These are phyloP conservation scores for Collybia sp. DNA, from an alignment of 768 basidiomycete species.

Conservation along the genomic window DNA sequence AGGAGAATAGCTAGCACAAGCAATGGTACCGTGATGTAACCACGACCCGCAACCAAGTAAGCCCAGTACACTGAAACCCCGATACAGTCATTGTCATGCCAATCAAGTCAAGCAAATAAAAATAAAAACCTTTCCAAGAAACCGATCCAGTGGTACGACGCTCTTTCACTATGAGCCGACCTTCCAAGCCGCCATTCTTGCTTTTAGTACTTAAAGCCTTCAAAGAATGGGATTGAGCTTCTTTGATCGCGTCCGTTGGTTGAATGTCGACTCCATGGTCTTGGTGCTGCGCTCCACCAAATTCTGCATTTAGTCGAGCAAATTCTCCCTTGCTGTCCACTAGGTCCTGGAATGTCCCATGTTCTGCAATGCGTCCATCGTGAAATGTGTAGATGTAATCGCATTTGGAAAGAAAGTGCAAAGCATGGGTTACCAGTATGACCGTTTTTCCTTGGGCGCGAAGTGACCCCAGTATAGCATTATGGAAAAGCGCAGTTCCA, in stretches of 20 bases:
- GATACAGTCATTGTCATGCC: not conserved
- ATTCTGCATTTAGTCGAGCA: slow-evolving; percentile 53
- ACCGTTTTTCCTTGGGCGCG: slow-evolving; percentile 55
- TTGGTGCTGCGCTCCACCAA: slow-evolving; percentile 37
- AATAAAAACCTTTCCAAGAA: slow-evolving; percentile 34
- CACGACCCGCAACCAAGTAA: slow-evolving; percentile 55
- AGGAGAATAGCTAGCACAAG: slow-evolving; percentile 43
- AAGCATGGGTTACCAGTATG: slow-evolving; percentile 81
- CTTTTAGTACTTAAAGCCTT: slow-evolving; percentile 27
- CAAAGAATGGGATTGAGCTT: slow-evolving; percentile 31
- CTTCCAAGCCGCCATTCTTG: slow-evolving; percentile 62
- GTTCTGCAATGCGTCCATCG: slow-evolving; percentile 69
- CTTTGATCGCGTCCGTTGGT: slow-evolving; percentile 22
- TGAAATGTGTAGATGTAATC: slow-evolving; percentile 76
- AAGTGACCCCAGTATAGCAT: slow-evolving; percentile 48
- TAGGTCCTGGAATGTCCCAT: slow-evolving; percentile 57
- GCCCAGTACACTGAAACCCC: slow-evolving; percentile 48
- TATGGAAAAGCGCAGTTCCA: slow-evolving; percentile 61
- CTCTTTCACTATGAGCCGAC: slow-evolving; percentile 63
- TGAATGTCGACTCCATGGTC: slow-evolving; percentile 18
- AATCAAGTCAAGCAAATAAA: not conserved
- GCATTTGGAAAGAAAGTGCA: slow-evolving; percentile 79
- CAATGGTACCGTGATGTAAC: slow-evolving; percentile 44
- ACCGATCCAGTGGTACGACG: slow-evolving; percentile 62
- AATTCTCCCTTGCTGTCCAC: slow-evolving; percentile 47